Conservation (phyloP, 2,329 filamentous ascomycete genomes). For the Immersiporthe knoxdaviesiana region DNA sequence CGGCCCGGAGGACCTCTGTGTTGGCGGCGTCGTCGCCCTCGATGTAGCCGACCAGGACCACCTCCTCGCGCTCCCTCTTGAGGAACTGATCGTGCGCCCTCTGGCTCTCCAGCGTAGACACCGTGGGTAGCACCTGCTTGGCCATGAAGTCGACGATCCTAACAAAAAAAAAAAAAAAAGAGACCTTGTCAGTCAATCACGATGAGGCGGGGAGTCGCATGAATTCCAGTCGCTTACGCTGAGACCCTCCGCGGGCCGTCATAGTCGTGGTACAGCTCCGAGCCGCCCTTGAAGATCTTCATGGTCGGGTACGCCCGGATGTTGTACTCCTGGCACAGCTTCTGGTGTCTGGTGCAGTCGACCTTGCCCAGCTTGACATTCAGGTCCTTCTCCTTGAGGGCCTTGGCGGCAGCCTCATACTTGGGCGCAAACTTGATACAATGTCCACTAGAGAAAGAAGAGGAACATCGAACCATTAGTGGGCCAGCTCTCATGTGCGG, state of each 20-base stretch:
- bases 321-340: constrained; percentile 85
- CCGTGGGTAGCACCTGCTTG: constrained; percentile 93
- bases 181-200: background rate
- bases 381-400: constrained; percentile 85
- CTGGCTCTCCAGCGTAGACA: constrained; percentile 79
- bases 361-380: constrained; percentile 75
- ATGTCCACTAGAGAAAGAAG: constrained; percentile 68
- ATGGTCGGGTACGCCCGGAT: constrained; percentile 98
- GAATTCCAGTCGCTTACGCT: constrained; percentile 51
- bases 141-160: constrained; percentile 86
- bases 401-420: constrained; percentile 84
- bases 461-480: constrained; percentile 88
- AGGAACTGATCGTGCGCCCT: constrained; percentile 85
- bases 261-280: constrained; percentile 81
- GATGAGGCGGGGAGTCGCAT: background rate
- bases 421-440: constrained; percentile 96
- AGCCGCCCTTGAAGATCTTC: constrained; percentile 93
- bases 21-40: constrained; percentile 77
- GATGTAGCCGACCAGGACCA: constrained; percentile 90
- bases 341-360: constrained; percentile 92
- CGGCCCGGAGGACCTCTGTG: constrained; percentile 78
- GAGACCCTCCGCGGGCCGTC: constrained; percentile 86
- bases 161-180: too few relatives aligned
- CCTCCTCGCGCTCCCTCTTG: constrained; percentile 97
- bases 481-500: constrained; percentile 4